Conservation (phyloP, 495 filamentous ascomycete genomes). For the Aspergillus ostianus region DNA sequence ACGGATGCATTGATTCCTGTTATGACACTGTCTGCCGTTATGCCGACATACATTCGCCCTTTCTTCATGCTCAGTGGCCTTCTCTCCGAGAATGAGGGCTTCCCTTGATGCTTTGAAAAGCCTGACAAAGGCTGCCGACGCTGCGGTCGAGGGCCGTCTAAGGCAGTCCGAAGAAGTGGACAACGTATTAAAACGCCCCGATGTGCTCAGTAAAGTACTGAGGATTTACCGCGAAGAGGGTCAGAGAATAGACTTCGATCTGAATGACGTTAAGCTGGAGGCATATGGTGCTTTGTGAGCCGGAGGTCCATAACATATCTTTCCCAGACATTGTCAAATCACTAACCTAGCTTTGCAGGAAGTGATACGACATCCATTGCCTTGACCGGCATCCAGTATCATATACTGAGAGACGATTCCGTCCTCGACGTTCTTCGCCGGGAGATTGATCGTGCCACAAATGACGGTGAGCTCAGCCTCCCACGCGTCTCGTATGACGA, state of each 20-base stretch:
- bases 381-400: constrained; percentile 43
- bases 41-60: constrained; percentile 23
- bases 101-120: constrained; percentile 15
- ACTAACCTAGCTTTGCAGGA: constrained; percentile 35
- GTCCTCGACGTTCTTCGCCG: constrained; percentile 43
- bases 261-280: constrained; percentile 24
- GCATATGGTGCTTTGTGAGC: constrained; percentile 10
- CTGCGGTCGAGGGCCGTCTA: constrained; percentile 14
- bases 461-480: constrained; percentile 12
- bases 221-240: constrained; percentile 14
- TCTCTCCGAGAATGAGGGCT: constrained; percentile 12
- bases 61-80: constrained; percentile 20
- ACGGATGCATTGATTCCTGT: constrained; percentile 26
- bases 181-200: constrained; percentile 7
- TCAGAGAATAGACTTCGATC: constrained; percentile 17
- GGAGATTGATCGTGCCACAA: constrained; percentile 45
- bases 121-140: constrained; percentile 18
- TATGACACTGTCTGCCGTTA: constrained; percentile 21
- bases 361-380: constrained; percentile 52
- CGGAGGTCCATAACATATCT: neutral
- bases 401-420: constrained; percentile 47
- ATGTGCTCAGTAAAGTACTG: constrained; percentile 20
- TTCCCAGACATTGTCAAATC: neutral
- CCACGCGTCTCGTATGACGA: constrained; percentile 21
- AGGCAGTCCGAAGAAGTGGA: neutral